Evolutionary conservation across 129 eudicot genomes (phyloP).

Genomic region (Escallonia rubra): DNA sequence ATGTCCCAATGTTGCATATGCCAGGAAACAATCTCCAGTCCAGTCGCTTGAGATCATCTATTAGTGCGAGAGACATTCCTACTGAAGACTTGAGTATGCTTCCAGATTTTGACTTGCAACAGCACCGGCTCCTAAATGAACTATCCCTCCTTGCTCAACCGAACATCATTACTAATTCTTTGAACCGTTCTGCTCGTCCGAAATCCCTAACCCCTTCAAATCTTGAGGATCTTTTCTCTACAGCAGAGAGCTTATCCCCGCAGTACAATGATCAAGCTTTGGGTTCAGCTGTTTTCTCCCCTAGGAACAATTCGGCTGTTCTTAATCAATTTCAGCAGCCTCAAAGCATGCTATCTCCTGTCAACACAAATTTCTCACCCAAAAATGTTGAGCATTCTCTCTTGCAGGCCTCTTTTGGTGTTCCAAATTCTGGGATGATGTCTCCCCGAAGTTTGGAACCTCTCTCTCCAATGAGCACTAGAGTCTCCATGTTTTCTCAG

Average conservation of each 20-base stretch:
- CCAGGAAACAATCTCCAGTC: constrained; percentile 73
- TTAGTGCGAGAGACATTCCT: constrained; percentile 65
- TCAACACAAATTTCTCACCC: constrained; percentile 64
- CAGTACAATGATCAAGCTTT: constrained; percentile 44
- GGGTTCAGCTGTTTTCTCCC: constrained; percentile 51
- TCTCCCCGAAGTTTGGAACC: constrained; percentile 76
- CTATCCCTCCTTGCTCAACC: constrained; percentile 33
- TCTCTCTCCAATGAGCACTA: constrained; percentile 72
- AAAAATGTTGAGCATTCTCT: constrained; percentile 38
- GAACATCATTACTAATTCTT: constrained; percentile 4
- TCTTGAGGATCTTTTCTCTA: constrained; percentile 63
- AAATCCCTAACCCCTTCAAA: constrained; percentile 56
- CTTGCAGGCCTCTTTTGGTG: constrained; percentile 36
- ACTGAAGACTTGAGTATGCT: constrained; percentile 37
- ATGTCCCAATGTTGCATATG: constrained; percentile 63
- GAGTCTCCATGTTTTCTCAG: constrained; percentile 47
- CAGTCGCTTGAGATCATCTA: constrained; percentile 73
- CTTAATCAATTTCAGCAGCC: constrained; percentile 79
- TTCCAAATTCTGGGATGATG: constrained; percentile 52
- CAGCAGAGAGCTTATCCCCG: constrained; percentile 65
- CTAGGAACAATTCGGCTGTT: constrained; percentile 51
- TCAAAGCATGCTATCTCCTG: constrained; percentile 66
- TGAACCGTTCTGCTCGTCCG: constrained; percentile 44
- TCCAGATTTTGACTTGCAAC: constrained; percentile 33
- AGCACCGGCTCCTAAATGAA: constrained; percentile 49